Percentiles rank a stretch among this genome's conserved stretches.
phyloP scores from a whole-genome alignment of 2,329 filamentous ascomycete species.

The Herpomyces periplanetae region DNA sequence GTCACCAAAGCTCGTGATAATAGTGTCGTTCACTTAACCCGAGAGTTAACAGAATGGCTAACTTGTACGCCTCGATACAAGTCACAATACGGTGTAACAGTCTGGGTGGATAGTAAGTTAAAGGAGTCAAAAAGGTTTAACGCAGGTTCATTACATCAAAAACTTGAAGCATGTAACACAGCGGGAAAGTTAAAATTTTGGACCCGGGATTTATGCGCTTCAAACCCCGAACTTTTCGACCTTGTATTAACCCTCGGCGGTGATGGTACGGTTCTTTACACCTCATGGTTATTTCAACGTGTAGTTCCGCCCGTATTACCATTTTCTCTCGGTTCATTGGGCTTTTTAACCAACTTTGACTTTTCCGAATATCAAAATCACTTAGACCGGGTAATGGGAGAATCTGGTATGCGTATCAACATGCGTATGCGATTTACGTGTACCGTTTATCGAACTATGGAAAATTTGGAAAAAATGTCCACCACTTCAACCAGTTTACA shows the following conservation, averaged over 20 bases:
- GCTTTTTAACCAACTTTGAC: constrained; percentile 59
- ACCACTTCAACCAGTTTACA: constrained; percentile 5
- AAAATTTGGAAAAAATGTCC: no score
- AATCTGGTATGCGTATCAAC: constrained; percentile 81
- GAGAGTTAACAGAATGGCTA: constrained; percentile 56
- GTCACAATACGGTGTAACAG: constrained; percentile 57
- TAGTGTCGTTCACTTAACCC: constrained; percentile 48
- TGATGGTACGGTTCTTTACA: constrained; percentile 55
- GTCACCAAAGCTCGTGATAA: constrained; percentile 94
- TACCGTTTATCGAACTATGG: constrained; percentile 48
- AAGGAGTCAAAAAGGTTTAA: constrained; percentile 59
- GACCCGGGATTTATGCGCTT: constrained; percentile 85
- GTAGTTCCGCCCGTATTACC: constrained; percentile 50
- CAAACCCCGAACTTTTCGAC: constrained; percentile 70
- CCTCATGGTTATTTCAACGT: constrained; percentile 65
- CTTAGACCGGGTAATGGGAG: constrained; percentile 60
- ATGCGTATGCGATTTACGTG: constrained; percentile 95
- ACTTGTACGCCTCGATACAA: constrained; percentile 61
- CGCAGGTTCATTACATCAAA: constrained; percentile 24
- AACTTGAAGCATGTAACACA: constrained; percentile 30
- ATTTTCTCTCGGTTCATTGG: constrained; percentile 44
- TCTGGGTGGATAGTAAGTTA: constrained; percentile 91
- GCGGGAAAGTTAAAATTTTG: constrained; percentile 91
- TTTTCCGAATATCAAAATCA: constrained; percentile 61
- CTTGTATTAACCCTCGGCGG: constrained; percentile 58